These are phyloP conservation scores for Cladophialophora chaetospira DNA, from an alignment of 2,329 filamentous ascomycete genomes.

Conservation along the genomic window DNA sequence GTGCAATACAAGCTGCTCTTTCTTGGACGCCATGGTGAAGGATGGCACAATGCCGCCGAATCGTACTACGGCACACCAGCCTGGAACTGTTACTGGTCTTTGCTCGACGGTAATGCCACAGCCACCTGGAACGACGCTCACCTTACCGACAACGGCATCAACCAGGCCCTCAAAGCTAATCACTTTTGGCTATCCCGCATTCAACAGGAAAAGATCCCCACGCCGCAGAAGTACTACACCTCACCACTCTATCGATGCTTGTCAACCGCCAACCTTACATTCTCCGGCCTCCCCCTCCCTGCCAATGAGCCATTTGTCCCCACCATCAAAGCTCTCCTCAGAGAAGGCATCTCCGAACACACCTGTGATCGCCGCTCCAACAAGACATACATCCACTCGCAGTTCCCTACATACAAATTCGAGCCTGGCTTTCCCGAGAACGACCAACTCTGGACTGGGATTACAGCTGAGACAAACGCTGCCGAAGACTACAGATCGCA, in stretches of 20 bases:
- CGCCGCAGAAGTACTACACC: conserved; percentile 59
- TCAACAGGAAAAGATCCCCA: conserved; percentile 49
- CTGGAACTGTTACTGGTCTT: conserved; percentile 65
- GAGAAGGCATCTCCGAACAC: conserved; percentile 62
- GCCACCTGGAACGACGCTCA: conserved; percentile 60
- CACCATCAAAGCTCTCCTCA: conserved; percentile 59
- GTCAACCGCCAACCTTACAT: conserved; percentile 59
- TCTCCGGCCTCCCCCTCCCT: conserved; percentile 51
- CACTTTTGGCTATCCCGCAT: conserved; percentile 55
- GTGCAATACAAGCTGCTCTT: conserved; percentile 59
- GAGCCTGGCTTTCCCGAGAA: conserved; percentile 57
- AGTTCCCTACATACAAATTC: conserved; percentile 55
- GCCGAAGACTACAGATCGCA: conserved; percentile 51
- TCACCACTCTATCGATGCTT: conserved; percentile 62
- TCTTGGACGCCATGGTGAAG: conserved; percentile 63
- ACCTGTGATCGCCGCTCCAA: conserved; percentile 62
- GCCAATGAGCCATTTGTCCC: conserved; percentile 53
- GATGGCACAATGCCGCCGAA: conserved; percentile 64
- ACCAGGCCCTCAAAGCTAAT: conserved; percentile 53
- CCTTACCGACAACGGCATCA: conserved; percentile 54
- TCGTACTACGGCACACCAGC: conserved; percentile 58
- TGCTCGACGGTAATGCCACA: conserved; percentile 58
- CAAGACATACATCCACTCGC: conserved; percentile 49
- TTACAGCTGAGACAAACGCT: conserved; percentile 51
- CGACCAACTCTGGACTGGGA: conserved; percentile 56